Base-by-base conservation (phyloP, 2,329 filamentous ascomycete genomes). In the Diplodia scrobiculata region DNA sequence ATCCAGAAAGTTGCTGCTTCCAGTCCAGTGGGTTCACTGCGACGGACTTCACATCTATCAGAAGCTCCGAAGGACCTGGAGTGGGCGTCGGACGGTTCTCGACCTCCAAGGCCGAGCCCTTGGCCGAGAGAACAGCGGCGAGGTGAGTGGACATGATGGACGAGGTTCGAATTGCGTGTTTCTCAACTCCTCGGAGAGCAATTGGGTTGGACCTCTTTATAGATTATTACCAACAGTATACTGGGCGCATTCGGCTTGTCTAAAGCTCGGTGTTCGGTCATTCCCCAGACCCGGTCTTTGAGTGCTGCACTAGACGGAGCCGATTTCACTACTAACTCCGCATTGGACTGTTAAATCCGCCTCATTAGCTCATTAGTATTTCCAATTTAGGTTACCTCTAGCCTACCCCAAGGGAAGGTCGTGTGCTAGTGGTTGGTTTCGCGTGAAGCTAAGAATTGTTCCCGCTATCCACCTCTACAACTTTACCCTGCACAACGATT, bases 1-100 rank as follows among this genome's bases (percentile, higher is more conserved):
- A 74, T 17, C 81, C 82, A 5, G 72, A 68, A 27, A 77, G 73
- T n/a, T 80, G 81, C 73, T 81, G 79, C 53, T 73, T 53, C 60
- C 21, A 66, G 66, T 84, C 83, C 60, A 81, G 76, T 1, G 82
- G 82, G 67, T 84, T 84, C 45, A 84, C 72, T 14, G 81, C 82
- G 5, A 83, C 71, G 2, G 82, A 80, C 60, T 81, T 80, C 69
- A 84, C 78, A 1, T 72, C 77, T 64, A 84, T 73, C 27, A 84
- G 81, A 62, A 84, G 73, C 51, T 84, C 82, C 34, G 70, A 71
- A 19, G 79, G 79, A 0, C 81, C 80, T 50, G 82, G 80, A 7
- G 78, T 78, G 3, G 80, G 82, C 0, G 81, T 84, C 0, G 72
- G 68, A 3, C 80, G 79, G 13, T 72, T 29, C 65, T 74, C 75